phyloP scores from a whole-genome alignment of 2,329 filamentous ascomycete species.

The Emergomyces orientalis region DNA sequence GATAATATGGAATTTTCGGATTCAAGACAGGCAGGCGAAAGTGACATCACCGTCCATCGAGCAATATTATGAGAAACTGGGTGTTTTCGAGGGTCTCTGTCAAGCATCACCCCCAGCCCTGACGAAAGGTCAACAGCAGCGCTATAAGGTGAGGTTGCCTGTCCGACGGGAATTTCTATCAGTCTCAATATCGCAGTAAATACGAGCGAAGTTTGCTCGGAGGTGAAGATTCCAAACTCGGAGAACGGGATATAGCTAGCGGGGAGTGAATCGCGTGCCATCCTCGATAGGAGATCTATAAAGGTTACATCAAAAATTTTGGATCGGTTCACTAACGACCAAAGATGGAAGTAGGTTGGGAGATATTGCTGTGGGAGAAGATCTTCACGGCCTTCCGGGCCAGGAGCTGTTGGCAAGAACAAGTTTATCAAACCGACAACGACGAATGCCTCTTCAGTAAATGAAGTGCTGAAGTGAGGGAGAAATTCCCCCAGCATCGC shows the following conservation, averaged over 20 bases:
- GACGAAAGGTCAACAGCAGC: slow-evolving; percentile 67
- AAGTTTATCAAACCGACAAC: slow-evolving; percentile 82
- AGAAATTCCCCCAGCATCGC: slow-evolving; percentile 72
- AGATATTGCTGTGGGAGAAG: slow-evolving; percentile 83
- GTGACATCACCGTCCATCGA: slow-evolving; percentile 82
- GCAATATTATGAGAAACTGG: slow-evolving; percentile 87
- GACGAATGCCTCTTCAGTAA: slow-evolving; percentile 83
- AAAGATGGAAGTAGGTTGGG: slow-evolving; percentile 91
- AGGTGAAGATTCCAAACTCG: slow-evolving; percentile 82
- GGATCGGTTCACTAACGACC: slow-evolving; percentile 86
- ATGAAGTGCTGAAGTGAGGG: slow-evolving; percentile 86
- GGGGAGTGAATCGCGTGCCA: slow-evolving; percentile 73
- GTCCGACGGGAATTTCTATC: slow-evolving; percentile 91
- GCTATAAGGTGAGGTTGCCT: slow-evolving; percentile 88
- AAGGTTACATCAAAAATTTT: slow-evolving; percentile 79
- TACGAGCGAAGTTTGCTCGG: slow-evolving; percentile 82
- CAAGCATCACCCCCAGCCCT: slow-evolving; percentile 75
- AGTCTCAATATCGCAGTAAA: slow-evolving; percentile 85
- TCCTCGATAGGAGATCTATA: slow-evolving; percentile 78
- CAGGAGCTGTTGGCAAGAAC: slow-evolving; percentile 67
- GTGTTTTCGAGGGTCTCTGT: slow-evolving; percentile 88
- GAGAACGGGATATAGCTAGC: slow-evolving; percentile 69
- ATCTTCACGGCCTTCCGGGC: slow-evolving; percentile 59
- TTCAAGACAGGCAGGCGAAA: slow-evolving; percentile 74
- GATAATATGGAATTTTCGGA: slow-evolving; percentile 70